Conservation (phyloP, 306 rosid species). For the Cucurbita pepo region DNA sequence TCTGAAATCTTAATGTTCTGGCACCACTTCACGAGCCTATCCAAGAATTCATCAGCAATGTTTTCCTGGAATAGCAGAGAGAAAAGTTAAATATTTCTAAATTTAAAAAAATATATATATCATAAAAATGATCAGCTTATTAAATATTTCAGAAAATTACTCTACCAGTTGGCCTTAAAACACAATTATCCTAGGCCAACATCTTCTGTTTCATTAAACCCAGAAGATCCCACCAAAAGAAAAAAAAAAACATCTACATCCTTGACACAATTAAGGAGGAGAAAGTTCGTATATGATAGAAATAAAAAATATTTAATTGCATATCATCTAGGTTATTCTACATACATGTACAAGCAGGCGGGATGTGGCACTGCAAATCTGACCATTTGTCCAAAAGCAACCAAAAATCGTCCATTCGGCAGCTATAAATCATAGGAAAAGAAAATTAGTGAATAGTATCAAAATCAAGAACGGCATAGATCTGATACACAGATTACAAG, state of each 20-base stretch:
- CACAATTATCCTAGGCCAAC: not conserved
- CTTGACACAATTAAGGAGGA: not conserved
- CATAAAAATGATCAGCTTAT: not conserved
- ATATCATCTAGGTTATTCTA: not conserved
- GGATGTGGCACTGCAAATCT: conserved; percentile 99
- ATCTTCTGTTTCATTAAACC: not conserved
- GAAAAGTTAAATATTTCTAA: not conserved
- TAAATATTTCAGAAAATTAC: not conserved
- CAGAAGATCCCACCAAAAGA: not conserved
- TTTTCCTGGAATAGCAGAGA: conserved; percentile 48
- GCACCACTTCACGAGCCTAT: conserved; percentile 61
- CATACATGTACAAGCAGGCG: conserved; percentile 86
- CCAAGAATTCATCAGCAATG: conserved; percentile 62
- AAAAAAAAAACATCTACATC: not conserved
- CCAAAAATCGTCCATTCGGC: conserved; percentile 91
- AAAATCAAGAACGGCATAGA: not conserved
- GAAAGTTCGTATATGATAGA: not conserved
- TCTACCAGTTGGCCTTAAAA: not conserved
- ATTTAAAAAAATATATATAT: no score
- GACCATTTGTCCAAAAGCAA: conserved; percentile 98
- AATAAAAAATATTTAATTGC: not conserved
- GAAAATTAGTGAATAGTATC: not conserved
- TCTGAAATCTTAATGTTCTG: conserved; percentile 82
- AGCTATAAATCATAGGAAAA: conserved; percentile 46
- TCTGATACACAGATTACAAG: not conserved